A percentile compares a stretch with the other conserved stretches of the same genome.
Conservation (phyloP, 768 basidiomycete genomes). For the Termitomyces sp. region DNA sequence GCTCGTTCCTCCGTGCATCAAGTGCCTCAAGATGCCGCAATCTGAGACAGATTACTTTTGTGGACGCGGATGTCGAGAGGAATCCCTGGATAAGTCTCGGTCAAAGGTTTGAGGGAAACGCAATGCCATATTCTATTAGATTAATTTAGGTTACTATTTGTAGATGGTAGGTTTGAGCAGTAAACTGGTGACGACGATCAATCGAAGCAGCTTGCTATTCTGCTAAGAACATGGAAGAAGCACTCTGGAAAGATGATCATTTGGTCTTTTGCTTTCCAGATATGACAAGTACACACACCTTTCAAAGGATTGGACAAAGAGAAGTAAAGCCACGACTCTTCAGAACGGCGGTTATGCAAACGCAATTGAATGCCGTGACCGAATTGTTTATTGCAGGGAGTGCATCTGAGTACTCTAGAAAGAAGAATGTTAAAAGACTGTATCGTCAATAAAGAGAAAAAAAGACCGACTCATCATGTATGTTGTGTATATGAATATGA, state of each 20-base stretch:
- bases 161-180: too few relatives aligned
- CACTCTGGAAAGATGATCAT: neutral
- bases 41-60: constrained; percentile 61
- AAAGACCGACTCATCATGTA: constrained; percentile 35
- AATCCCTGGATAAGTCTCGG: constrained; percentile 23
- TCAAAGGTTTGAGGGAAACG: neutral
- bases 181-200: neutral
- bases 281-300: neutral
- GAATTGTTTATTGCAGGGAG: neutral
- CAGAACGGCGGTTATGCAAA: neutral
- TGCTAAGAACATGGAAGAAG: constrained; percentile 4
- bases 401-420: neutral
- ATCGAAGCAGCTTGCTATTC: neutral
- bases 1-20: constrained; percentile 51
- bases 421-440: neutral
- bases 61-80: constrained; percentile 50
- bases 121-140: neutral
- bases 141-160: neutral
- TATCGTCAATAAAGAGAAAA: neutral
- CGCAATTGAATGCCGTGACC: neutral
- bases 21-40: constrained; percentile 59
- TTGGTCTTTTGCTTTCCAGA: neutral
- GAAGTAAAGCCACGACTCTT: neutral
- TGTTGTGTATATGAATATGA: constrained; percentile 54
- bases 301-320: neutral